Percentiles rank a stretch among this genome's conserved stretches.
These are phyloP conservation scores for Phenoliferia sp. DNA, from an alignment of 1,284 basidiomycete species.

Conservation along the genomic window DNA sequence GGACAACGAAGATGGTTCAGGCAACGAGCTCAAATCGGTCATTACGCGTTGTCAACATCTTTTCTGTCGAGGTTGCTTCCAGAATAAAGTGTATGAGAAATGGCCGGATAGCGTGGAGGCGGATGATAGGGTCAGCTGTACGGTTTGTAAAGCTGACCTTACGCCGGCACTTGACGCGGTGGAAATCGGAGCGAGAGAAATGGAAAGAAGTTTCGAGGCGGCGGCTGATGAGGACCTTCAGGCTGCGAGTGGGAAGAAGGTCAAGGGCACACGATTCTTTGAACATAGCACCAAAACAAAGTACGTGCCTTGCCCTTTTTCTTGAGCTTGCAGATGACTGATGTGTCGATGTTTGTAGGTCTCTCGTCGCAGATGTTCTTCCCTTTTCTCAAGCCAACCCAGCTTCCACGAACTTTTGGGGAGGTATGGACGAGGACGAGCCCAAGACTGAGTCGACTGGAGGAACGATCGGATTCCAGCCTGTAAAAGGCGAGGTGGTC, in stretches of 20 bases:
- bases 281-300: constrained; percentile 38
- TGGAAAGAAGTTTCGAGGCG: constrained; percentile 21
- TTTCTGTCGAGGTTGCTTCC: constrained; percentile 80
- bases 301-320: constrained; percentile 17
- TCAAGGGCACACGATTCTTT: constrained; percentile 25
- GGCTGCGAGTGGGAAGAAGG: constrained; percentile 8
- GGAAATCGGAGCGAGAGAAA: constrained; percentile 29
- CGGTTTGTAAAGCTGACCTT: constrained; percentile 62
- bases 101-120: constrained; percentile 65
- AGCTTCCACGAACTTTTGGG: constrained; percentile 31
- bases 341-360: constrained; percentile 4
- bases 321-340: not conserved
- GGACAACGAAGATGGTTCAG: constrained; percentile 44
- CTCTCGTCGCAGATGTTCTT: constrained; percentile 35
- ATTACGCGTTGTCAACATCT: constrained; percentile 92
- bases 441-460: not conserved
- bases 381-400: constrained; percentile 40
- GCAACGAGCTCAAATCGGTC: constrained; percentile 53
- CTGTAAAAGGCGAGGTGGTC: constrained; percentile 51
- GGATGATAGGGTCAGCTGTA: constrained; percentile 67
- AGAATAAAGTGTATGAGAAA: constrained; percentile 46
- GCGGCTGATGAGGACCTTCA: constrained; percentile 21
- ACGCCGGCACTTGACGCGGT: constrained; percentile 35
- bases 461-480: constrained; percentile 53
- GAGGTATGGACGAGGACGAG: not conserved